These are phyloP conservation scores for Tolypocladium paradoxum DNA, from an alignment of 2,329 filamentous ascomycete genomes.

Conservation along the genomic window DNA sequence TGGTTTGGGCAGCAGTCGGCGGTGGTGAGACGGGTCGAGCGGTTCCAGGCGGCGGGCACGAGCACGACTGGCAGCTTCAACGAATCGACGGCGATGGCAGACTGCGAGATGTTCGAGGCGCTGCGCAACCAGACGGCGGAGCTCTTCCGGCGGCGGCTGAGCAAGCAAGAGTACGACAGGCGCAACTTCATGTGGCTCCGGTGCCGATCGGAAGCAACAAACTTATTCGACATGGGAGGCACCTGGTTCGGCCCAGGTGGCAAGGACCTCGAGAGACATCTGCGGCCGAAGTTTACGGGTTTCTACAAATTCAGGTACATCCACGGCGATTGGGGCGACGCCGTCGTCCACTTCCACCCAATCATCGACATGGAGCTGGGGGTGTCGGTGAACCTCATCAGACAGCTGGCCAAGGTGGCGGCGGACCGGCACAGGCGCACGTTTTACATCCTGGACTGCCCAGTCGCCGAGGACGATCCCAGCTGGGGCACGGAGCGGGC, in stretches of 20 bases:
- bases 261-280: not conserved
- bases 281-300: too few species aligned
- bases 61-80: not conserved
- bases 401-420: not conserved
- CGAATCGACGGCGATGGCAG: not conserved
- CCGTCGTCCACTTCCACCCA: not conserved
- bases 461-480: not conserved
- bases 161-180: not conserved
- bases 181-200: constrained; percentile 1
- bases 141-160: not conserved
- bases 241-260: not conserved
- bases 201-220: not conserved
- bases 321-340: not conserved
- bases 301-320: not conserved
- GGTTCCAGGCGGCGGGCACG: not conserved
- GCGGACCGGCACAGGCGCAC: not conserved
- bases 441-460: not conserved
- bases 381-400: not conserved
- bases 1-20: not conserved
- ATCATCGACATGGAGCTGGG: not conserved
- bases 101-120: not conserved
- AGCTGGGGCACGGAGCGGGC: not conserved
- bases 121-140: not conserved
- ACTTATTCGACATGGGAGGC: not conserved
- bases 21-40: not conserved